These are phyloP conservation scores for Microstroma glucosiphilum DNA, from an alignment of 1,284 basidiomycete species.

Conservation along the genomic window DNA sequence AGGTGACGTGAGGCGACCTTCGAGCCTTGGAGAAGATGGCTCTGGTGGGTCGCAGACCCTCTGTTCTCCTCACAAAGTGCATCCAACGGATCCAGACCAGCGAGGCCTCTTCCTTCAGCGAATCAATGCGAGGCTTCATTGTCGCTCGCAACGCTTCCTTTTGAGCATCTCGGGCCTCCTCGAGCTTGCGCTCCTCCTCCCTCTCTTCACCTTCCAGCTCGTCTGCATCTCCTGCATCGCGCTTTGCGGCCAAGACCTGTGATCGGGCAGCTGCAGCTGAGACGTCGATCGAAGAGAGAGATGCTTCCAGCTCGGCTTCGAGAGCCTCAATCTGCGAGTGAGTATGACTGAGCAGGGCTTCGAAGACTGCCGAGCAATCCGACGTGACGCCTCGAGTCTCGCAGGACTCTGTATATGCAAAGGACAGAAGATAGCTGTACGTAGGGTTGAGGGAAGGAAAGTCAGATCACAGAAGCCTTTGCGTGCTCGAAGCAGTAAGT, in stretches of 20 bases:
- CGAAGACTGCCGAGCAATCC: conserved; percentile 53
- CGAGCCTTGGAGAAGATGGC: conserved; percentile 76
- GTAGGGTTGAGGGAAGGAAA: not conserved
- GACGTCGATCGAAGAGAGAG: conserved; percentile 53
- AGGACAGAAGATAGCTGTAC: conserved; percentile 74
- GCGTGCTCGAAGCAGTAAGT: not conserved
- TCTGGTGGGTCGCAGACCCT: conserved; percentile 73
- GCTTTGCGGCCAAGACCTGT: conserved; percentile 29
- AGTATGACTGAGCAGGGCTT: conserved; percentile 66
- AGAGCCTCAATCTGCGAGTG: conserved; percentile 67
- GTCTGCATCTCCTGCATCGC: conserved; percentile 50
- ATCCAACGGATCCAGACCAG: conserved; percentile 76
- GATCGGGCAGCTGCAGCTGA: conserved; percentile 28
- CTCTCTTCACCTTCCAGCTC: conserved; percentile 54
- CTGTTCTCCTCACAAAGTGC: conserved; percentile 78
- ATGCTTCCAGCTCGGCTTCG: conserved; percentile 57
- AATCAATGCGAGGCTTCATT: conserved; percentile 54
- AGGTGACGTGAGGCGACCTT: conserved; percentile 74
- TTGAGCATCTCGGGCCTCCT: conserved; percentile 51
- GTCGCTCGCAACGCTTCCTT: conserved; percentile 45
- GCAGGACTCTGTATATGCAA: conserved; percentile 76
- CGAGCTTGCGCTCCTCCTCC: conserved; percentile 59
- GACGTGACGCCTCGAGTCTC: conserved; percentile 58
- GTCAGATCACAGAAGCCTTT: not conserved
- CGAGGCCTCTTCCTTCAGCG: conserved; percentile 54